These are phyloP conservation scores for Iris macrosiphon DNA, from an alignment of 106 monocot genomes.

Conservation along the genomic window DNA sequence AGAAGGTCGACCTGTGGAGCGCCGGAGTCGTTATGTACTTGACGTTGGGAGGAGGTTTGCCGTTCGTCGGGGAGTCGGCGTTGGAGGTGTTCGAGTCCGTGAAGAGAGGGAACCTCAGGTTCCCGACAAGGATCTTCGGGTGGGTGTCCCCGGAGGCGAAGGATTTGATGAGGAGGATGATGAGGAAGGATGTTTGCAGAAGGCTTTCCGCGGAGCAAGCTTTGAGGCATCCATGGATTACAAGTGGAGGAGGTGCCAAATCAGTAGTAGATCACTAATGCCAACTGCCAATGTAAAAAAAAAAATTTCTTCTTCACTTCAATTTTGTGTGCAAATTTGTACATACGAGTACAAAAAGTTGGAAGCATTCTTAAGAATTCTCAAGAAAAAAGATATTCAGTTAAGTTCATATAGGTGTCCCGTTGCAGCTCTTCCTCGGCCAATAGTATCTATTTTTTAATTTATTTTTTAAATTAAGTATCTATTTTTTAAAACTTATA, in stretches of 20 bases:
- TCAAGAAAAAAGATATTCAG: too few relatives aligned
- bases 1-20: slow-evolving; percentile 49
- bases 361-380: too few relatives aligned
- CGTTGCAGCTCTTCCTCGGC: too few relatives aligned
- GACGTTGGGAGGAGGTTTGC: slow-evolving; percentile 31
- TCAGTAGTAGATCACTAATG: too few relatives aligned
- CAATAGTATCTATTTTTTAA: too few relatives aligned
- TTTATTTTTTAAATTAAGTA: too few relatives aligned
- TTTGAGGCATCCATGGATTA: slow-evolving; percentile 15
- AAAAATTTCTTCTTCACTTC: too few relatives aligned
- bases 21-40: slow-evolving; percentile 47
- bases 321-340: too few relatives aligned
- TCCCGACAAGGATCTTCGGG: slow-evolving; percentile 23
- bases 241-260: not conserved
- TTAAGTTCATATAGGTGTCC: too few relatives aligned
- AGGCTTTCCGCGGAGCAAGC: slow-evolving; percentile 46
- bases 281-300: too few relatives aligned
- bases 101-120: slow-evolving; percentile 16
- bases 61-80: slow-evolving; percentile 31
- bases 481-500: too few relatives aligned
- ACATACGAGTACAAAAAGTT: too few relatives aligned
- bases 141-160: slow-evolving; percentile 31
- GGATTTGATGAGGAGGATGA: slow-evolving; percentile 39
- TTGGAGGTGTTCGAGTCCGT: slow-evolving; percentile 32
- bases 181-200: slow-evolving; percentile 24